These are phyloP conservation scores for Dictyostelium citrinum DNA, from an alignment of 78 protist species.

Conservation along the genomic window DNA sequence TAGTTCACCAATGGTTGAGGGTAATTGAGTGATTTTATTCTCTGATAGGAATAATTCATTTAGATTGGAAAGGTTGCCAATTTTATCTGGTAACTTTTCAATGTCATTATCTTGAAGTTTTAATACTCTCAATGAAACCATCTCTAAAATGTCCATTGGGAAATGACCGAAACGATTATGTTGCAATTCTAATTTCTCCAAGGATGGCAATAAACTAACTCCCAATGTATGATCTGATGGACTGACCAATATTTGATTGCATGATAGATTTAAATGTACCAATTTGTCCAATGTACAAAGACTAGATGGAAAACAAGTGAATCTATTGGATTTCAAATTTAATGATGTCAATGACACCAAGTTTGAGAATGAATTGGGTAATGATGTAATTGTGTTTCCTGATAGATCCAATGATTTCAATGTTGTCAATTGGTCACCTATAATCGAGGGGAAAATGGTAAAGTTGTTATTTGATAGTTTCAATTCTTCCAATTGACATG, in stretches of 20 bases:
- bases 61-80: background rate
- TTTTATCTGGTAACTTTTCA: background rate
- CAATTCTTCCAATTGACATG: conserved; percentile 9
- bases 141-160: conserved; percentile 29
- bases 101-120: conserved; percentile 52
- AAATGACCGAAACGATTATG: conserved; percentile 55
- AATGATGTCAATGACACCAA: background rate
- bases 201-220: background rate
- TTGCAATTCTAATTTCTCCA: conserved; percentile 15
- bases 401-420: conserved; percentile 23
- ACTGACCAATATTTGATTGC: background rate
- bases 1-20: conserved; percentile 15
- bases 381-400: background rate
- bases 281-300: conserved; percentile 21
- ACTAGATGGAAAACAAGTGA: conserved; percentile 43
- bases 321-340: conserved; percentile 24
- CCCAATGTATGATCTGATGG: background rate
- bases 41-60: conserved; percentile 29
- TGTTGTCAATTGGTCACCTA: background rate
- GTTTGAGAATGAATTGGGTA: conserved; percentile 19
- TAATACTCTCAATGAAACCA: background rate
- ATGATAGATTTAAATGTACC: conserved; percentile 1
- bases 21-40: conserved; percentile 31
- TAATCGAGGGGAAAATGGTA: background rate
- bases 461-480: conserved; percentile 14